Evolutionary conservation across 106 monocot genomes (phyloP).

Genomic region (Alisma plantagoaquatica): DNA sequence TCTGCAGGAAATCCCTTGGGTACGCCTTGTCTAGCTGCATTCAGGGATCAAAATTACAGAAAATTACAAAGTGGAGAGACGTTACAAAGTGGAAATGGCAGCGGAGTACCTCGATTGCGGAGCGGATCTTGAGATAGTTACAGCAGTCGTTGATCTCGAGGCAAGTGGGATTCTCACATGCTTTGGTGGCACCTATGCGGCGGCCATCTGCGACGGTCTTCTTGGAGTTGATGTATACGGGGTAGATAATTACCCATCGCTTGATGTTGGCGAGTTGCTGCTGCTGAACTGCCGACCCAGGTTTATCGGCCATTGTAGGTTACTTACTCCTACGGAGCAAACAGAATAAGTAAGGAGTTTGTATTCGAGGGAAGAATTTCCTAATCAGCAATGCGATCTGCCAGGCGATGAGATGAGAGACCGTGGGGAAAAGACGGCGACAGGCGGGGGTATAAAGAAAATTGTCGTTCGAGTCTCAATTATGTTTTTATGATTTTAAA

Average conservation of each 20-base stretch:
- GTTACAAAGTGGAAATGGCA: not conserved
- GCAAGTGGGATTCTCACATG: slow-evolving; percentile 25
- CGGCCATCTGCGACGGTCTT: slow-evolving; percentile 26
- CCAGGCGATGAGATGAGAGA: no score
- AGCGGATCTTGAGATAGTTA: slow-evolving; percentile 65
- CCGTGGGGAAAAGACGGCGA: no score
- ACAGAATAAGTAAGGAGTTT: no score
- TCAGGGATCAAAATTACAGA: not conserved
- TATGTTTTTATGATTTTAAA: no score
- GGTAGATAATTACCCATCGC: slow-evolving; percentile 21
- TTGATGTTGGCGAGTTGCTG: slow-evolving; percentile 12
- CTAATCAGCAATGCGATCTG: no score
- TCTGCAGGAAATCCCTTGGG: slow-evolving; percentile 90
- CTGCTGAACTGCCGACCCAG: no score
- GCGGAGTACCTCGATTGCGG: slow-evolving; percentile 57
- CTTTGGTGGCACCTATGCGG: slow-evolving; percentile 10
- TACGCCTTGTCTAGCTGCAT: slow-evolving; percentile 82
- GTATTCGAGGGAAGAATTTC: no score
- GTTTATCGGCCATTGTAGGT: no score
- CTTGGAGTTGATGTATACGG: slow-evolving; percentile 28
- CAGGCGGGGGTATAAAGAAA: no score
- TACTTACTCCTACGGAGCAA: no score
- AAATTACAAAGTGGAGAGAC: not conserved
- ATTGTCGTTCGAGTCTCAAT: no score
- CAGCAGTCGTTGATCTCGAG: slow-evolving; percentile 36